Conservation (phyloP, 495 filamentous ascomycete species). For the Aspergillus haitiensis region DNA sequence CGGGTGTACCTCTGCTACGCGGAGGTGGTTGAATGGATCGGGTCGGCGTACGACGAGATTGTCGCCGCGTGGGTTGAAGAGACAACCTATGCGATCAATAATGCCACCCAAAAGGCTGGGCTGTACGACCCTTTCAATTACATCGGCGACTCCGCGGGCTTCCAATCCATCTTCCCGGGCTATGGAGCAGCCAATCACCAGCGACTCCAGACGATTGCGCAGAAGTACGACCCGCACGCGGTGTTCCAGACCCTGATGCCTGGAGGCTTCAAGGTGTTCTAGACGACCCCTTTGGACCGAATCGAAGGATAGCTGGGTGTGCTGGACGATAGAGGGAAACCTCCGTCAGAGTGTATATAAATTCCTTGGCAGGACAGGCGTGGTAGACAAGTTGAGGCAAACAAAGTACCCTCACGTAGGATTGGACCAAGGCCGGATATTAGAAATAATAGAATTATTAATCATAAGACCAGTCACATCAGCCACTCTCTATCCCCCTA, state of each 20-base stretch:
- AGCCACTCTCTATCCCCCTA: no score
- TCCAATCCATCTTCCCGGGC: conserved; percentile 37
- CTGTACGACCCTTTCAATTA: conserved; percentile 38
- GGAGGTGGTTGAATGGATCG: conserved; percentile 43
- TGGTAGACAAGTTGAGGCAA: no score
- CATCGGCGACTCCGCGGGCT: conserved; percentile 35
- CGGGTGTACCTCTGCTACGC: conserved; percentile 41
- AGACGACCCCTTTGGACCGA: not conserved
- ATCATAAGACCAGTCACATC: no score
- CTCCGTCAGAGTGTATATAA: no score
- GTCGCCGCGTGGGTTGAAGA: conserved; percentile 36
- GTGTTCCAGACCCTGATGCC: conserved; percentile 37
- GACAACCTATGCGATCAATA: conserved; percentile 38
- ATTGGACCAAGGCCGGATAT: no score
- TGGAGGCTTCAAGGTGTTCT: conserved; percentile 38
- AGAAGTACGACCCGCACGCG: conserved; percentile 33
- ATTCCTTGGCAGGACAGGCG: no score
- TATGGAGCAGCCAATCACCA: conserved; percentile 34
- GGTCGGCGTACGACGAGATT: conserved; percentile 32
- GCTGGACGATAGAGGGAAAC: no score
- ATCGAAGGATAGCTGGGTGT: not conserved
- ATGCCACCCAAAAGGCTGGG: conserved; percentile 33
- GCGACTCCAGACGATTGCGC: conserved; percentile 29
- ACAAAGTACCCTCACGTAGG: no score
- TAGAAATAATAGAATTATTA: no score